phyloP scores from a whole-genome alignment of 2,329 filamentous ascomycete genomes.

The Hypoxylon sp. region DNA sequence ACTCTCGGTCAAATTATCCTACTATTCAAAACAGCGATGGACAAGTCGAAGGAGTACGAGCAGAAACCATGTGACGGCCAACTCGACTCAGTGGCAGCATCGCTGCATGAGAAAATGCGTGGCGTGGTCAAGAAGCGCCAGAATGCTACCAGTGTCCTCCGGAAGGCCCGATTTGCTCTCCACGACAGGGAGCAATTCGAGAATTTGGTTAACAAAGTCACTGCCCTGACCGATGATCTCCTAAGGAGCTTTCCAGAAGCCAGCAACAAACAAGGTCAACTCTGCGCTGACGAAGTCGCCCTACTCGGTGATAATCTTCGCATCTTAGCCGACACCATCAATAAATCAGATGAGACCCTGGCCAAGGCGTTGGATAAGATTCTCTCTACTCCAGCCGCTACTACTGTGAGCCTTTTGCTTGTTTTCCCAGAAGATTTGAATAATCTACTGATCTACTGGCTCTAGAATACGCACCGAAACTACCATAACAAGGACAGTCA shows the following conservation, averaged over 20 bases:
- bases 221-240: neutral
- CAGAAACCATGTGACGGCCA: too few species aligned
- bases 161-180: neutral
- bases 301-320: neutral
- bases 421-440: neutral
- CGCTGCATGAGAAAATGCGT: neutral
- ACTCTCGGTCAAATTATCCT: too few species aligned
- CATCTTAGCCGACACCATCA: neutral
- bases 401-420: neutral
- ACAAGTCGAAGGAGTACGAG: too few species aligned
- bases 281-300: neutral
- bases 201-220: neutral
- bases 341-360: neutral
- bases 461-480: neutral
- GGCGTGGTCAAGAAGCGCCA: neutral
- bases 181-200: neutral
- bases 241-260: neutral
- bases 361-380: neutral
- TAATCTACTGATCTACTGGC: neutral
- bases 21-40: too few species aligned
- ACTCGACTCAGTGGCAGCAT: neutral
- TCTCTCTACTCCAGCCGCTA: neutral
- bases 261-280: neutral
- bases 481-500: neutral
- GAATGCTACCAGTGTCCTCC: neutral